phyloP scores from a whole-genome alignment of 1,284 basidiomycete species.

The Inonotus hispidus region DNA sequence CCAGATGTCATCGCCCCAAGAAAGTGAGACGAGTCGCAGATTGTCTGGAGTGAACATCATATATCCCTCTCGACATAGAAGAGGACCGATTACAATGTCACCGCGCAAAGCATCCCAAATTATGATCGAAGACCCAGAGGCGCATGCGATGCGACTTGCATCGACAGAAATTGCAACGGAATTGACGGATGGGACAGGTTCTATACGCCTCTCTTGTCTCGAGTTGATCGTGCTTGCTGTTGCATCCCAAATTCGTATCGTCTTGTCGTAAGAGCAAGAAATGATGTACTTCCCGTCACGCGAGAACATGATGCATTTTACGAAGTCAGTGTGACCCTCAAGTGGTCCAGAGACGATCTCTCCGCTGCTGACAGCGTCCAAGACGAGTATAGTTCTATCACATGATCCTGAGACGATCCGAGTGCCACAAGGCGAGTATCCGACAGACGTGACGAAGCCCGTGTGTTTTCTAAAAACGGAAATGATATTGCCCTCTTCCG shows the following conservation, averaged over 20 bases:
- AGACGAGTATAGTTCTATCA: neutral
- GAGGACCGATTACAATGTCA: neutral
- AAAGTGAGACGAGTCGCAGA: neutral
- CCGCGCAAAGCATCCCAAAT: conserved; percentile 1
- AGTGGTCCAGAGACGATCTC: neutral
- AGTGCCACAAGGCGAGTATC: neutral
- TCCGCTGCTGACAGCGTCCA: neutral
- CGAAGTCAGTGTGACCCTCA: conserved; percentile 5
- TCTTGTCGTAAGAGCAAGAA: conserved; percentile 82
- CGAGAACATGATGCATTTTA: conserved; percentile 64
- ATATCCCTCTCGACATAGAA: neutral
- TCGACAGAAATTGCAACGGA: conserved; percentile 1
- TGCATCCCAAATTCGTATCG: conserved; percentile 81
- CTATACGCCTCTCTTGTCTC: neutral
- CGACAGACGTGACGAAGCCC: neutral
- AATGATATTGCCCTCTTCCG: neutral
- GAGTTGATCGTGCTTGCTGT: too few species aligned
- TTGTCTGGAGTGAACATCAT: neutral
- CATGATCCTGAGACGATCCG: conserved; percentile 2
- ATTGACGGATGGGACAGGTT: neutral
- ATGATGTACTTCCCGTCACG: conserved; percentile 78
- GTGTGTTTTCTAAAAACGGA: neutral
- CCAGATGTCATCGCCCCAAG: neutral
- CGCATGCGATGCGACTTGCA: neutral
- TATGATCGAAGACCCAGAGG: neutral